phyloP scores from a whole-genome alignment of 805 yeast species.

The Henningerozyma blattae region DNA sequence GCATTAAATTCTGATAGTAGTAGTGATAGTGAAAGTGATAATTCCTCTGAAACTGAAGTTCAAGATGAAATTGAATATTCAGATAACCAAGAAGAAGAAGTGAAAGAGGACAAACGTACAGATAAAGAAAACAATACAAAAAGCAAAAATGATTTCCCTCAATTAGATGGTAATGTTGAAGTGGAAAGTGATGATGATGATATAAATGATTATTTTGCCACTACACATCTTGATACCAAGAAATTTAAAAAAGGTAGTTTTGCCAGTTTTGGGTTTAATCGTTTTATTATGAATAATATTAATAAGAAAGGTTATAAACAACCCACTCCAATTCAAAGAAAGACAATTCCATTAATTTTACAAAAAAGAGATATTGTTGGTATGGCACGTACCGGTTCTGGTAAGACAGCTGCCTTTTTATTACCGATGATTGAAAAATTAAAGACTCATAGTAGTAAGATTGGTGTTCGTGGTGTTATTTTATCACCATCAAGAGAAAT shows the following conservation, averaged over 20 bases:
- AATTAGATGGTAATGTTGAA: slow-evolving; percentile 31
- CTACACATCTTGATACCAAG: slow-evolving; percentile 16
- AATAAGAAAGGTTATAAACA: slow-evolving; percentile 78
- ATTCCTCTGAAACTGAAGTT: slow-evolving; percentile 12
- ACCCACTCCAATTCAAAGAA: slow-evolving; percentile 97
- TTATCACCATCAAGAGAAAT: slow-evolving; percentile 93
- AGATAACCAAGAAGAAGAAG: slow-evolving; percentile 30
- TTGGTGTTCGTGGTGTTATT: slow-evolving; percentile 81
- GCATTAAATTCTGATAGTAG: slow-evolving; percentile 33
- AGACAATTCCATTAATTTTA: slow-evolving; percentile 82
- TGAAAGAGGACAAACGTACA: slow-evolving; percentile 27
- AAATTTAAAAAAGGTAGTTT: slow-evolving; percentile 60
- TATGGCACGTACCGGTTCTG: slow-evolving; percentile 99
- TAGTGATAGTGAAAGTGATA: slow-evolving; percentile 25
- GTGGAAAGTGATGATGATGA: slow-evolving; percentile 32
- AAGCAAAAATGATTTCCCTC: slow-evolving; percentile 28
- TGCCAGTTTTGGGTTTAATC: slow-evolving; percentile 81
- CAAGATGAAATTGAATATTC: slow-evolving; percentile 20
- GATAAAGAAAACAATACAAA: slow-evolving; percentile 5
- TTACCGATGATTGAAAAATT: slow-evolving; percentile 81
- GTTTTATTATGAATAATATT: slow-evolving; percentile 55
- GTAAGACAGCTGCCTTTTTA: slow-evolving; percentile 95
- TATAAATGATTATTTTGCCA: slow-evolving; percentile 31
- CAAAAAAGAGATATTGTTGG: slow-evolving; percentile 92
- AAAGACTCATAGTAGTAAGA: slow-evolving; percentile 71